Evolutionary conservation across 495 filamentous ascomycete species (phyloP), one percentile per base, ranked within the genome.

Genomic region (Penicillium psychrofluorescens): DNA sequence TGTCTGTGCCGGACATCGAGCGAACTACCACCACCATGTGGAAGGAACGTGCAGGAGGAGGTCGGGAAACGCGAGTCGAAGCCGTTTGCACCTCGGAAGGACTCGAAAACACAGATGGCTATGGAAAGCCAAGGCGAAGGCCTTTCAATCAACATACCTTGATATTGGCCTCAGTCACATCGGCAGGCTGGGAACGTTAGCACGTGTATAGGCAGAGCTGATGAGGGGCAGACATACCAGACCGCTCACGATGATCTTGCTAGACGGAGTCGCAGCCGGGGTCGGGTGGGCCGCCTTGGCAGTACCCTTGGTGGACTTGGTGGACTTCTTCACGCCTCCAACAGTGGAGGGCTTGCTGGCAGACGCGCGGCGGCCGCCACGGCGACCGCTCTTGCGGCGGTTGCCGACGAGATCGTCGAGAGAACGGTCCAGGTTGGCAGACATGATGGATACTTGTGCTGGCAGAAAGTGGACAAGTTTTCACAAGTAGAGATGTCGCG

Each of bases 241-340:
- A 73, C 90, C 90, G 81, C 86, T 94, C 68, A 98, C 90, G 66
- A 95, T 83, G 72, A 97, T 92, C 71, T 96, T 97, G 77, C 88
- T 90, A 43, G 57, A 51, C 36, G 89, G 88, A 59, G 78, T 79
- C 38, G 66, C 70, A 48, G 74, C 60, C 47, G 77, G 74, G 46
- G 81, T 83, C 53, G 77, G 80, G 39, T 89, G 79, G 14, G 72
- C 68, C 38, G 74, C 64, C 77, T 88, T 90, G 40, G 71, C 63
- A 49, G 73, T 62, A 49, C 69, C 56, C 60, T 84, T 88, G 48
- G 77, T 63, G 41, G 71, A 59, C 63, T 75, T 86, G 27, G 80
- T 72, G 36, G 67, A 78, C 78, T 96, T 97, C 71, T 88, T 82
- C 43, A 97, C 78, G 54, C 92, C 92, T 51, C 90, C 90, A 54